A percentile compares a stretch with the other conserved stretches of the same genome.
Evolutionary conservation across 176 grass and related monocot species (phyloP).

Genomic region (Triticum timopheevii): DNA sequence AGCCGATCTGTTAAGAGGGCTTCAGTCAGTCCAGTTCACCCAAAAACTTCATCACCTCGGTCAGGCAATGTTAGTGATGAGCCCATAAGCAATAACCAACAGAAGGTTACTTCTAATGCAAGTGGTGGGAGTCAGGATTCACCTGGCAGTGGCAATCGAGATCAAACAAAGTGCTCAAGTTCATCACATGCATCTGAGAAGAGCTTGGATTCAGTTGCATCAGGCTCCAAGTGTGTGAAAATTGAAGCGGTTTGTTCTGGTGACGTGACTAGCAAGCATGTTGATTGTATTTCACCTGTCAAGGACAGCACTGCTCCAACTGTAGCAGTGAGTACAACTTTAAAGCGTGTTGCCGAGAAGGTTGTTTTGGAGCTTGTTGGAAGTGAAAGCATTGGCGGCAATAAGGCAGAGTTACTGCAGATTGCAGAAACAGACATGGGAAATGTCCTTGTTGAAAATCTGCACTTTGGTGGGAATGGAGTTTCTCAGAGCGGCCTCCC

Average conservation of each 20-base stretch:
- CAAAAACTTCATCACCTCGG: constrained; percentile 36
- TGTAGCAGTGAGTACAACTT: constrained; percentile 30
- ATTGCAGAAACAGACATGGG: constrained; percentile 27
- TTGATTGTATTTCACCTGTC: constrained; percentile 10
- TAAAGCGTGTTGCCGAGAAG: constrained; percentile 37
- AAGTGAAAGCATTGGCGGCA: constrained; percentile 45
- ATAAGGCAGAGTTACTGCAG: constrained; percentile 46
- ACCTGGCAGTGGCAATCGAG: constrained; percentile 14
- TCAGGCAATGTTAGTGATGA: constrained; percentile 12
- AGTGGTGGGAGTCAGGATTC: constrained; percentile 33
- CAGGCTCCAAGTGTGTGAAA: not conserved
- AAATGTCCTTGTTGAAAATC: constrained; percentile 33
- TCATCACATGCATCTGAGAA: constrained; percentile 48
- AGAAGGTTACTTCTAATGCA: constrained; percentile 9
- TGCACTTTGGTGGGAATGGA: constrained; percentile 35
- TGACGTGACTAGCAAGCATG: constrained; percentile 30
- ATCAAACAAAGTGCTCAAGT: constrained; percentile 13
- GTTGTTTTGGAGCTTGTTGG: constrained; percentile 45
- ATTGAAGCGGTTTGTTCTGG: constrained; percentile 3
- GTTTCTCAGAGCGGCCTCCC: constrained; percentile 34
- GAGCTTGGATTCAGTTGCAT: constrained; percentile 22
- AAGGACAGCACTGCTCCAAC: constrained; percentile 32
- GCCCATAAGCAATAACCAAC: constrained; percentile 5
- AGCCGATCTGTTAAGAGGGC: constrained; percentile 42
- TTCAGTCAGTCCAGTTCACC: constrained; percentile 48